Percentiles rank a stretch among this genome's conserved stretches.
Evolutionary conservation across 306 rosid species (phyloP).

Genomic region (Carpinus viminea): DNA sequence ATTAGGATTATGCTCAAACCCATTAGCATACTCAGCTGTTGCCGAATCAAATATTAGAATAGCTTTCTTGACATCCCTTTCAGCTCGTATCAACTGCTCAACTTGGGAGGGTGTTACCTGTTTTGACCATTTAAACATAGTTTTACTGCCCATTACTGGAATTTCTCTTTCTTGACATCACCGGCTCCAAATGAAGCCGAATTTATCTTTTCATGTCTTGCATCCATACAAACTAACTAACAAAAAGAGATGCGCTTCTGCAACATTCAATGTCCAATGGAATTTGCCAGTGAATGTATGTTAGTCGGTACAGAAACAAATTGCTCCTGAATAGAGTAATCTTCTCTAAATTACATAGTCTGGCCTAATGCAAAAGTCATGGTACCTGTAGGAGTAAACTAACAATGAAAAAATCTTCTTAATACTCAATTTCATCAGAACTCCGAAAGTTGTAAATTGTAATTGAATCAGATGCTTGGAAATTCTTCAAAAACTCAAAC

Average conservation of each 20-base stretch:
- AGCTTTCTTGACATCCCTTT: constrained; percentile 64
- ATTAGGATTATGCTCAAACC: constrained; percentile 70
- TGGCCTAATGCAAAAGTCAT: background rate
- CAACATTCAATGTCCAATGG: background rate
- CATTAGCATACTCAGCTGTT: constrained; percentile 75
- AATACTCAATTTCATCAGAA: background rate
- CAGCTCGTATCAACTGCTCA: constrained; percentile 65
- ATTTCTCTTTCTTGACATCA: constrained; percentile 9
- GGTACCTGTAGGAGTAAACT: background rate
- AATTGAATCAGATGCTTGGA: background rate
- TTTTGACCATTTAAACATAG: constrained; percentile 72
- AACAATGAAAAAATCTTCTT: background rate
- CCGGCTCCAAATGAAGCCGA: background rate
- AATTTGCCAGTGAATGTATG: background rate
- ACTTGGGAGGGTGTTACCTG: constrained; percentile 57
- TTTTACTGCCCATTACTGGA: constrained; percentile 57
- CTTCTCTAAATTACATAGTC: background rate
- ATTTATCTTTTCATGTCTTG: background rate
- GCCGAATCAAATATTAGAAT: constrained; percentile 68
- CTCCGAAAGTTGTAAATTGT: background rate
- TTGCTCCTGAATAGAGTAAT: background rate
- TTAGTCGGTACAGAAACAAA: background rate
- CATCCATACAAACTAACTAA: background rate
- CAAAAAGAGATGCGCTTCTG: background rate
- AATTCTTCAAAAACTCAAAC: background rate